Base-by-base conservation (phyloP, 352 stramenopile species). In the Phytophthora rubi region DNA sequence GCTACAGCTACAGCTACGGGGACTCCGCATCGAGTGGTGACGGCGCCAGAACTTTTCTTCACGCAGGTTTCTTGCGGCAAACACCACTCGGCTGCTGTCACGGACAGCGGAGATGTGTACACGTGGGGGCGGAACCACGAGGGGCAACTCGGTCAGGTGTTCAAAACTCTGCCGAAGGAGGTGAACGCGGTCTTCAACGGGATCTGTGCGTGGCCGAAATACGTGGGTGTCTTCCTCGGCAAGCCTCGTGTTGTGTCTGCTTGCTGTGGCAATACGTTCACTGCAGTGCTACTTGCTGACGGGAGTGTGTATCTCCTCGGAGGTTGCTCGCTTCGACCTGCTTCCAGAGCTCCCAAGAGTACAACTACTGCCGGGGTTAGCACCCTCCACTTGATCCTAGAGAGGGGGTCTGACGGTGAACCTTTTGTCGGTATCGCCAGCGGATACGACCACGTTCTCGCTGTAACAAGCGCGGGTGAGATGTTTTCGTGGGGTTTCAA, bases 61-160 rank as follows among this genome's bases (percentile, higher is more conserved):
- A 68, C 62, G 18, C 79, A 83, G 28, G 61, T 97, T 16, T 79
- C 85, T 16, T 97, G 90, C 47, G 93, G 91, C 16, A 64, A 70
- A 28, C 60, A 77, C 28, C 93, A 98, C 59, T 86, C 80, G 4
- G 84, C 81, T 52, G 89, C 89, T 2, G 32, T 97, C 54, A 96
- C 89, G 0, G 64, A 88, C n/a, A 80, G 71, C 26, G 90, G 91
- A 16, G 91, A 97, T 51, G 35, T 97, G 23, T 97, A 97, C 73
- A 93, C 91, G 4, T 98, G 92, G 92, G 92, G 93, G 2, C 71
- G 89, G 15, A 96, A 95, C 62, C 88, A 85, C 15, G 89, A 97
- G 66, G 92, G 91, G 0, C 91, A 98, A 53, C 81, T 97, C 6
- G 93, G 93, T 1, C 85, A 92, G 16, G 67, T 74, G 8, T 72